These are phyloP conservation scores for Tagetes erecta DNA, from an alignment of 129 eudicot genomes.

Conservation along the genomic window DNA sequence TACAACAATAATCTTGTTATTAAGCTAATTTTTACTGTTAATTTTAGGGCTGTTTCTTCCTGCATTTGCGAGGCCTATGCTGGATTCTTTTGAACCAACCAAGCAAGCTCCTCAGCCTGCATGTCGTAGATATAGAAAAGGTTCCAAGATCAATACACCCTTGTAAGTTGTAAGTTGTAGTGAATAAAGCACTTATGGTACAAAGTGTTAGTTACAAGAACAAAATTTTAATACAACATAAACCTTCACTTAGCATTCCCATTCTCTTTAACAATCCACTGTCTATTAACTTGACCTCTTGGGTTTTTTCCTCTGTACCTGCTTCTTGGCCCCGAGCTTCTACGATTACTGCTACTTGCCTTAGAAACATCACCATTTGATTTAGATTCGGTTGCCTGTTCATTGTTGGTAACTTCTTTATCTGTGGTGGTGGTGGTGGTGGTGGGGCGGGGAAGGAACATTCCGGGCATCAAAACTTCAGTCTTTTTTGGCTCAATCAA, in stretches of 20 bases:
- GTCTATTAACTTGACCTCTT: conserved; percentile 46
- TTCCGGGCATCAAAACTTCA: conserved; percentile 69
- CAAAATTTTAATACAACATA: conserved; percentile 16
- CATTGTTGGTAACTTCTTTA: conserved; percentile 17
- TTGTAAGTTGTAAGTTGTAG: background rate
- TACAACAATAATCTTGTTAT: background rate
- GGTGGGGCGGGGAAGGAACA: conserved; percentile 57
- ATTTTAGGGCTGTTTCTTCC: conserved; percentile 87
- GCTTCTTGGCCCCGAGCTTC: conserved; percentile 44
- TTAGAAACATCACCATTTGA: conserved; percentile 33
- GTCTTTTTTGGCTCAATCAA: conserved; percentile 70
- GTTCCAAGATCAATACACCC: background rate
- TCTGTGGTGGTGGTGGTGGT: conserved; percentile 19
- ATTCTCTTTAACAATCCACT: conserved; percentile 56
- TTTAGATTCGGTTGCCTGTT: conserved; percentile 27
- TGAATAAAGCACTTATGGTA: background rate
- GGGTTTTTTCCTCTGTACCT: conserved; percentile 50
- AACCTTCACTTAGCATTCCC: conserved; percentile 32
- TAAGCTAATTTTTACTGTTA: conserved; percentile 14
- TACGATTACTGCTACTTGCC: conserved; percentile 36
- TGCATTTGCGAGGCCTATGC: conserved; percentile 91
- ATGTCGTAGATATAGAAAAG: background rate
- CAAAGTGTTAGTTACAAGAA: background rate
- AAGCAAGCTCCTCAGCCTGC: conserved; percentile 78
- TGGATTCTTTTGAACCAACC: conserved; percentile 75